phyloP scores from a whole-genome alignment of 2,329 filamentous ascomycete genomes.

The Leptographium radiaticola region DNA sequence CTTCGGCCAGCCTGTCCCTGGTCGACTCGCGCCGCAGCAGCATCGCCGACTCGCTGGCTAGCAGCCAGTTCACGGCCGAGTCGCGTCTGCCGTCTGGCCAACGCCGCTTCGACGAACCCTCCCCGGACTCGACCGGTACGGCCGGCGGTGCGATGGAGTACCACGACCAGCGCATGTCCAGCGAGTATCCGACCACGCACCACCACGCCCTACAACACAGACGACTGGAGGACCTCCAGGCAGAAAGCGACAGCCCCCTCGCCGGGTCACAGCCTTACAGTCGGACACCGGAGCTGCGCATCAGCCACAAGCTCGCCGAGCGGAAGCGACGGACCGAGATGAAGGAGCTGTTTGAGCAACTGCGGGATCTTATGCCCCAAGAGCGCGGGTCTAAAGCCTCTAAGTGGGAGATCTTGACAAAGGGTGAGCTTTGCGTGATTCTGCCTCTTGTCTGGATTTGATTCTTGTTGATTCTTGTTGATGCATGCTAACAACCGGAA shows the following conservation, averaged over 20 bases:
- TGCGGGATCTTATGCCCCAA: slow-evolving; percentile 66
- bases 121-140: slow-evolving; percentile 54
- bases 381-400: slow-evolving; percentile 74
- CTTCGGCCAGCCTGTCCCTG: slow-evolving; percentile 33
- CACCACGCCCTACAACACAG: slow-evolving; percentile 68
- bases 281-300: slow-evolving; percentile 65
- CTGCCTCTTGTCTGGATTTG: no score
- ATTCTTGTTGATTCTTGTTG: no score
- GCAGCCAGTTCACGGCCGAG: slow-evolving; percentile 66
- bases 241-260: slow-evolving; percentile 39
- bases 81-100: slow-evolving; percentile 61
- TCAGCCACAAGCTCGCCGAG: slow-evolving; percentile 78
- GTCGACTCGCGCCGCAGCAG: slow-evolving; percentile 61
- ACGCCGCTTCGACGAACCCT: slow-evolving; percentile 55
- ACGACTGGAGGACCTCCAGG: slow-evolving; percentile 53
- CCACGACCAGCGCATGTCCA: slow-evolving; percentile 33
- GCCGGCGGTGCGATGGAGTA: slow-evolving; percentile 33
- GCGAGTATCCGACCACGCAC: slow-evolving; percentile 48
- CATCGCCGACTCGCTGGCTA: slow-evolving; percentile 63
- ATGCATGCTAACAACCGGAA: slow-evolving; percentile 16
- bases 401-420: slow-evolving; percentile 81
- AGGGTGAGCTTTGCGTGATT: slow-evolving; percentile 40
- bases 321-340: slow-evolving; percentile 75
- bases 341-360: slow-evolving; percentile 75
- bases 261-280: slow-evolving; percentile 62